Evolutionary conservation across 257 asterid genomes (phyloP).

Genomic region (Ligustrum vulgare): DNA sequence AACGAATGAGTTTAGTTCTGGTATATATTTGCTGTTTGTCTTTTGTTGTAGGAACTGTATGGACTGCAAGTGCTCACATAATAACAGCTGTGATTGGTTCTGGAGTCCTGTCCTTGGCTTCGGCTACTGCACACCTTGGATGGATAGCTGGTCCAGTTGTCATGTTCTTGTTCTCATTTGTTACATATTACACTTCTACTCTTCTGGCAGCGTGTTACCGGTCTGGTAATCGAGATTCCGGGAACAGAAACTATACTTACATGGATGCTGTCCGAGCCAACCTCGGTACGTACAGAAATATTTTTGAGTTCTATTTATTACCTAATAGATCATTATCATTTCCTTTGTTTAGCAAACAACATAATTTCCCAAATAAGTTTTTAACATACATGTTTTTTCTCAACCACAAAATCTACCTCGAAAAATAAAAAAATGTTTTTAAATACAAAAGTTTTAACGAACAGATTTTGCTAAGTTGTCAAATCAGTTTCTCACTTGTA

Average conservation of each 20-base stretch:
- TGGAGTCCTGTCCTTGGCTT: conserved; percentile 43
- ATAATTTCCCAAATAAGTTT: too few relatives aligned
- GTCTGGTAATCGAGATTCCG: conserved; percentile 34
- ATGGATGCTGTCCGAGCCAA: conserved; percentile 49
- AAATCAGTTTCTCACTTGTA: too few relatives aligned
- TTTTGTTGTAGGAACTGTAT: conserved; percentile 31
- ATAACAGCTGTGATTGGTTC: conserved; percentile 50
- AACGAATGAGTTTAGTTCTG: not conserved
- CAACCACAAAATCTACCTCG: too few relatives aligned
- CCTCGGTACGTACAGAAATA: conserved; percentile 28
- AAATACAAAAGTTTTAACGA: too few relatives aligned
- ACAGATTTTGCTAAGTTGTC: not conserved
- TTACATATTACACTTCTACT: conserved; percentile 47
- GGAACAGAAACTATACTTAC: conserved; percentile 50
- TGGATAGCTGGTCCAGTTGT: conserved; percentile 44
- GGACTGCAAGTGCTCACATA: conserved; percentile 49
- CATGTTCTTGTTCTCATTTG: conserved; percentile 42
- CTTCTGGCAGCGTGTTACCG: conserved; percentile 46
- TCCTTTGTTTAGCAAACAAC: too few relatives aligned
- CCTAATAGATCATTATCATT: not conserved
- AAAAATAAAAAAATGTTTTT: too few relatives aligned
- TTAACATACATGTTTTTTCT: too few relatives aligned
- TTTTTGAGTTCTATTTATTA: too few relatives aligned
- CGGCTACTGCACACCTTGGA: conserved; percentile 47
- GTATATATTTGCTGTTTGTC: not conserved